These are phyloP conservation scores for Arabidopsis lyrata DNA, from an alignment of 441 rosid species.

Conservation along the genomic window DNA sequence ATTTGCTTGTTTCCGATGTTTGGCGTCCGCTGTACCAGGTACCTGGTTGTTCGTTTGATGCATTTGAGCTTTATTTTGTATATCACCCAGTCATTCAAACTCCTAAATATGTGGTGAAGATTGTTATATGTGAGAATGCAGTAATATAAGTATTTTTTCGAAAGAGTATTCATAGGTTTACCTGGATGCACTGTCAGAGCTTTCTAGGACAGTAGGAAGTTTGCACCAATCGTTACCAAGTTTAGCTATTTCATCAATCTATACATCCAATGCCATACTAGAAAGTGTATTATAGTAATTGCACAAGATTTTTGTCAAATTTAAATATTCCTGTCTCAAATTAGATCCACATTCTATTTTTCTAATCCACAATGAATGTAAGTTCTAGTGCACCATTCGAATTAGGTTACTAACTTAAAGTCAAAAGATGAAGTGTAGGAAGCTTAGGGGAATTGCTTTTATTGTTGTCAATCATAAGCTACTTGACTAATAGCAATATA, in stretches of 20 bases:
- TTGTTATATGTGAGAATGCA: conserved; percentile 24
- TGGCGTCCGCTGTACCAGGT: conserved; percentile 99
- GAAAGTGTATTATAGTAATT: conserved; percentile 11
- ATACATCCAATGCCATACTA: not conserved
- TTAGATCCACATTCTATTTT: conserved; percentile 1
- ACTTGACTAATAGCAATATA: conserved; percentile 15
- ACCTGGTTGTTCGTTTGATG: conserved; percentile 23
- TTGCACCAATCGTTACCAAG: conserved; percentile 13
- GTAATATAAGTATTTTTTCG: not conserved
- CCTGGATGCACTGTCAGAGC: conserved; percentile 3
- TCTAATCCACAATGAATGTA: conserved; percentile 1
- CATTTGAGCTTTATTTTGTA: conserved; percentile 17
- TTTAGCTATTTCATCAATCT: conserved; percentile 26
- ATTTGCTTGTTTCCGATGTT: conserved; percentile 77
- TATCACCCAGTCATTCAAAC: conserved; percentile 18
- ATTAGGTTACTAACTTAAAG: conserved; percentile 22
- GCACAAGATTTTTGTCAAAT: conserved; percentile 3
- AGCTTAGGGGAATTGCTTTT: not conserved
- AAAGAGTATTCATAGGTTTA: conserved; percentile 20
- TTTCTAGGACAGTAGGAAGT: conserved; percentile 16
- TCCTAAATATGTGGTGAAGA: conserved; percentile 6
- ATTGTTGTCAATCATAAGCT: conserved; percentile 19
- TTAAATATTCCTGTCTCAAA: not conserved
- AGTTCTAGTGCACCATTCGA: not conserved
- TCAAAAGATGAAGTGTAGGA: conserved; percentile 10